Evolutionary conservation across 352 stramenopile species (phyloP).

Genomic region (Globisporangium alternatum): DNA sequence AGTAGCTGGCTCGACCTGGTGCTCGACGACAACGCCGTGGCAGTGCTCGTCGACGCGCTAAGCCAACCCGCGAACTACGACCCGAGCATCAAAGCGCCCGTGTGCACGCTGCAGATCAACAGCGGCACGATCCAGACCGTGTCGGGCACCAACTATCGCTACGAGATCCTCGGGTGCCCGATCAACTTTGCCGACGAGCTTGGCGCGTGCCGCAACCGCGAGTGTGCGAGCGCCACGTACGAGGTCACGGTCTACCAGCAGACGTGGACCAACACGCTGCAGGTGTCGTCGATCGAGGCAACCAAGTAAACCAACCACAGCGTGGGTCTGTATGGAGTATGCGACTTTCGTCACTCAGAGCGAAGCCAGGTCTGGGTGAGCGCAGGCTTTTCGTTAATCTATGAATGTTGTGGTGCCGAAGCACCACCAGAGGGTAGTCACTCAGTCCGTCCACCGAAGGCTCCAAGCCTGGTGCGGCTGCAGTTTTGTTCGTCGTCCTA

Average conservation of each 20-base stretch:
- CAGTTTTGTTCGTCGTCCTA: not conserved
- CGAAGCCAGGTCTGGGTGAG: not conserved
- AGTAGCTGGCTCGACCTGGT: slow-evolving; percentile 8
- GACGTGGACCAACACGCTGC: slow-evolving; percentile 35
- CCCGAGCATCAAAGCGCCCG: slow-evolving; percentile 22
- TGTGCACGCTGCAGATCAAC: slow-evolving; percentile 43
- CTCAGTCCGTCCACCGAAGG: not conserved
- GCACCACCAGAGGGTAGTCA: not conserved
- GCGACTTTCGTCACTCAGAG: not conserved
- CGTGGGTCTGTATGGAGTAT: not conserved
- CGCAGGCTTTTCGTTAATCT: not conserved
- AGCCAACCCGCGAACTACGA: slow-evolving; percentile 30
- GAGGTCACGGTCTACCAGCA: slow-evolving; percentile 38
- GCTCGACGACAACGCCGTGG: slow-evolving; percentile 8
- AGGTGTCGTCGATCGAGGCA: slow-evolving; percentile 35
- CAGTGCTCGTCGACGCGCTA: slow-evolving; percentile 33
- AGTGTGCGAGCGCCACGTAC: slow-evolving; percentile 33
- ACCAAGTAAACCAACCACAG: slow-evolving; percentile 17
- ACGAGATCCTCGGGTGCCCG: slow-evolving; percentile 44
- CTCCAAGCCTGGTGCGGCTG: not conserved
- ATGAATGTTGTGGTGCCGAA: not conserved
- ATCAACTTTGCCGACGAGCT: slow-evolving; percentile 32
- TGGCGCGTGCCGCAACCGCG: slow-evolving; percentile 37
- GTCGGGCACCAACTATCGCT: slow-evolving; percentile 59
- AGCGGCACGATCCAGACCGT: slow-evolving; percentile 40